phyloP scores from a whole-genome alignment of 306 rosid species.

The Quillaja saponaria region DNA sequence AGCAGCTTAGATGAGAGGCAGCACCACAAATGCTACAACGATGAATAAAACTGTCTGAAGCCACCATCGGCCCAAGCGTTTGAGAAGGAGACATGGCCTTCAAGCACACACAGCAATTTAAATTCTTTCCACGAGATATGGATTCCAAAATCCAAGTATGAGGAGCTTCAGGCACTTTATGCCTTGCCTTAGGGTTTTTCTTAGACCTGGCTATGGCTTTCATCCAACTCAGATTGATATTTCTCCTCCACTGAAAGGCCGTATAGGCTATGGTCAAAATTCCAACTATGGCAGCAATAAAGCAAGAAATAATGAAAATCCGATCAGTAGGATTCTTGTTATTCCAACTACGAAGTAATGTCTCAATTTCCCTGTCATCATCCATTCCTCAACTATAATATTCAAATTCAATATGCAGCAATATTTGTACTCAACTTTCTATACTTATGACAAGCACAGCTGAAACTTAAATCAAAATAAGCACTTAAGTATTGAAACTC shows the following conservation, averaged over 20 bases:
- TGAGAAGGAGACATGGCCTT: constrained; percentile 81
- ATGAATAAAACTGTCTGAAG: constrained; percentile 80
- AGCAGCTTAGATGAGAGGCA: constrained; percentile 83
- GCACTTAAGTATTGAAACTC: constrained; percentile 16
- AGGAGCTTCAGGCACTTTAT: constrained; percentile 68
- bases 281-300: constrained; percentile 80
- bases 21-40: constrained; percentile 82
- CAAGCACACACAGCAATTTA: constrained; percentile 88
- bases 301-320: constrained; percentile 67
- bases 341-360: constrained; percentile 71
- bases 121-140: constrained; percentile 81
- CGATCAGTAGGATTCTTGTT: constrained; percentile 75
- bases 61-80: constrained; percentile 71
- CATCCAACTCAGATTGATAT: constrained; percentile 94
- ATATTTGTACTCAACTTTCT: constrained; percentile 12
- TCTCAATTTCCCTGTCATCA: constrained; percentile 65
- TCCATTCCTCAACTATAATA: constrained; percentile 58
- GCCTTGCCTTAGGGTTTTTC: constrained; percentile 77
- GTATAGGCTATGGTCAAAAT: constrained; percentile 85
- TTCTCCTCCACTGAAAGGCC: constrained; percentile 95
- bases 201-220: constrained; percentile 91
- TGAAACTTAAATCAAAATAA: constrained; percentile 20
- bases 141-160: constrained; percentile 86
- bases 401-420: constrained; percentile 14
- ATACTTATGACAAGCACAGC: constrained; percentile 23